These are phyloP conservation scores for Vitis vinifera DNA, from an alignment of 164 flowering plant genomes.

Conservation along the genomic window ASM3070453v1 NC_081813.1:17479501-17480000, in stretches of 20 bases:
- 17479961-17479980: slow-evolving; percentile 44
- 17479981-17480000: slow-evolving; percentile 38
- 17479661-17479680: slow-evolving; percentile 69
- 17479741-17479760: slow-evolving; percentile 85
- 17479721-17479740: slow-evolving; percentile 79
- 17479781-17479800: slow-evolving; percentile 77
- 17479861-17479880: slow-evolving; percentile 17
- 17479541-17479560: slow-evolving; percentile 88
- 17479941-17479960: slow-evolving; percentile 34
- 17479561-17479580: slow-evolving; percentile 84
- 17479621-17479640: slow-evolving; percentile 88
- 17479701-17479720: slow-evolving; percentile 73
- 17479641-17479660: slow-evolving; percentile 62
- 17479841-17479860: background rate
- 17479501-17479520: slow-evolving; percentile 75
- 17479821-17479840: slow-evolving; percentile 42
- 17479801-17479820: slow-evolving; percentile 86
- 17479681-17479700: slow-evolving; percentile 88
- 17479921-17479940: slow-evolving; percentile 33
- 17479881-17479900: slow-evolving; percentile 20
- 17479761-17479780: slow-evolving; percentile 63
- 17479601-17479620: slow-evolving; percentile 76
- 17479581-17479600: slow-evolving; percentile 82
- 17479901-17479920: slow-evolving; percentile 31
- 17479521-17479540: slow-evolving; percentile 76